Conservation (phyloP, 2,329 filamentous ascomycete genomes). For the Lizonia empirigonia region DNA sequence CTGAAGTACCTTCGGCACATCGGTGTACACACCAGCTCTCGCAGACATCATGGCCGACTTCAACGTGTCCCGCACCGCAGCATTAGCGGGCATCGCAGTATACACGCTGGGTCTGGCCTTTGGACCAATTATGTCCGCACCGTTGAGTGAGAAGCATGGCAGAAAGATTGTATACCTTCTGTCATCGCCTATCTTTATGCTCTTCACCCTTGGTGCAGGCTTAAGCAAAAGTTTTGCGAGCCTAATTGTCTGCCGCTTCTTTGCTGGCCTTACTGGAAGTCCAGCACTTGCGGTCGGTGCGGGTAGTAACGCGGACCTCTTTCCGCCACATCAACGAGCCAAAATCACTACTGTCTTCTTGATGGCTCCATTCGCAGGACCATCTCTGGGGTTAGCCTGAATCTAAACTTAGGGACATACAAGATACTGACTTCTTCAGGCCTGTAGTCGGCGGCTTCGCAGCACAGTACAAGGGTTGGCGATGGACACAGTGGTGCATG, state of each 20-base stretch:
- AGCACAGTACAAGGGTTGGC: conserved; percentile 54
- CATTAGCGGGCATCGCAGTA: conserved; percentile 64
- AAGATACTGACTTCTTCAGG: conserved; percentile 21
- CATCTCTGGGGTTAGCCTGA: conserved; percentile 42
- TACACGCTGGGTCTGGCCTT: conserved; percentile 66
- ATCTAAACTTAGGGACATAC: too few species aligned
- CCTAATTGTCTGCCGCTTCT: conserved; percentile 65
- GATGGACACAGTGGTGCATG: conserved; percentile 53
- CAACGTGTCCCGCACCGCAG: conserved; percentile 58
- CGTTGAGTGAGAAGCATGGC: conserved; percentile 64
- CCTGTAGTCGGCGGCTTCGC: conserved; percentile 54
- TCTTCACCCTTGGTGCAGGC: conserved; percentile 64
- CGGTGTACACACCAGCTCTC: conserved; percentile 59
- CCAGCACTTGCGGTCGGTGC: conserved; percentile 56
- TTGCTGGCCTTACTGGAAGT: conserved; percentile 73
- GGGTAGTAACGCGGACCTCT: conserved; percentile 51
- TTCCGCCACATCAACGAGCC: conserved; percentile 40
- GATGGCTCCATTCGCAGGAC: conserved; percentile 51
- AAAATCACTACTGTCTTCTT: conserved; percentile 46
- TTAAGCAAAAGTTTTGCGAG: conserved; percentile 58
- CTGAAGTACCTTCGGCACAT: conserved; percentile 58
- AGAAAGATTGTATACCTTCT: conserved; percentile 59
- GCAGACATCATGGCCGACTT: conserved; percentile 59
- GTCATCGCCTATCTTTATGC: conserved; percentile 54
- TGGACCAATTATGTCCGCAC: conserved; percentile 65